Percentiles rank a stretch among this genome's conserved stretches.
Conservation (phyloP, 495 filamentous ascomycete species). For the Aspergillus ostianus region DNA sequence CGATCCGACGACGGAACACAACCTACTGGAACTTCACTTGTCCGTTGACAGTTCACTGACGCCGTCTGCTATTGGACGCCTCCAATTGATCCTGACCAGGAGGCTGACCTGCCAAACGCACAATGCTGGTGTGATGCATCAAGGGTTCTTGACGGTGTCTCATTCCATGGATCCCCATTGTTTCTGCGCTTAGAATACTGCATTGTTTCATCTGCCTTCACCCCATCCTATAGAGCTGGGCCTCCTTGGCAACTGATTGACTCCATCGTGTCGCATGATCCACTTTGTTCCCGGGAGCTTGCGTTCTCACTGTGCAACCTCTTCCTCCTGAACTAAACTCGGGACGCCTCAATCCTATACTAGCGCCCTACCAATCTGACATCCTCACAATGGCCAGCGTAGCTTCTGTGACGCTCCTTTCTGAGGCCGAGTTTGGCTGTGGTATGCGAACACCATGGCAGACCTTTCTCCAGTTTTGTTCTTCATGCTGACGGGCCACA, state of each 20-base stretch:
- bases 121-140: slow-evolving; percentile 16
- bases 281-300: neutral
- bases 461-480: neutral
- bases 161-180: slow-evolving; percentile 21
- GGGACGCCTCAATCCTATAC: neutral
- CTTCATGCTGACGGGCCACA: slow-evolving; percentile 17
- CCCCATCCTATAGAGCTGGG: neutral
- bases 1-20: slow-evolving; percentile 7
- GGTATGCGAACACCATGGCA: slow-evolving; percentile 31
- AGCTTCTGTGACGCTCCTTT: slow-evolving; percentile 34
- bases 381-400: slow-evolving; percentile 34
- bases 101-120: slow-evolving; percentile 14
- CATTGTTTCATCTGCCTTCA: neutral
- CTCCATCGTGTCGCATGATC: neutral
- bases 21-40: neutral
- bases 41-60: neutral
- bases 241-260: neutral
- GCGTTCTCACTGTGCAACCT: neutral
- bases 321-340: slow-evolving; percentile 1
- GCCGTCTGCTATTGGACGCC: neutral
- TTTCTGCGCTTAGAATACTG: slow-evolving; percentile 15
- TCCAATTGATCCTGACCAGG: slow-evolving; percentile 1
- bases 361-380: neutral
- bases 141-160: slow-evolving; percentile 13
- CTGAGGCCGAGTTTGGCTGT: slow-evolving; percentile 46